phyloP scores from a whole-genome alignment of 805 yeast species.

The Candida insectorum region DNA sequence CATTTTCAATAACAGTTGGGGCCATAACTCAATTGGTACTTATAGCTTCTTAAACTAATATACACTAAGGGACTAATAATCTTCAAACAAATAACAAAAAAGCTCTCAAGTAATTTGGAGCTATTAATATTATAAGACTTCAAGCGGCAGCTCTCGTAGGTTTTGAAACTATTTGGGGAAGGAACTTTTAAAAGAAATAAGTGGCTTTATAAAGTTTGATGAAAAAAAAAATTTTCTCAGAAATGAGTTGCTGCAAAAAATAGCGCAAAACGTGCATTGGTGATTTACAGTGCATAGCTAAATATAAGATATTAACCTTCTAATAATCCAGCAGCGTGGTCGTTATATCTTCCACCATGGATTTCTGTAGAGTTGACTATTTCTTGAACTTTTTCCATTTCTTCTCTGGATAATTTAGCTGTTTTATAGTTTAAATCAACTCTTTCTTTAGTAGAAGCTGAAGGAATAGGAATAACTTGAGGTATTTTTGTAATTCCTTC shows the following conservation, averaged over 20 bases:
- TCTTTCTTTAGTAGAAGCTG: slow-evolving; percentile 59
- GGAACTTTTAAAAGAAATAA: slow-evolving; percentile 2
- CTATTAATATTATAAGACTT: slow-evolving; percentile 20
- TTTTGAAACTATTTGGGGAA: background rate
- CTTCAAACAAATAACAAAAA: slow-evolving; percentile 2
- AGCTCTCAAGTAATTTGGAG: slow-evolving; percentile 36
- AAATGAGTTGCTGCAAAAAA: too few relatives aligned
- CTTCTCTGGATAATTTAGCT: slow-evolving; percentile 50
- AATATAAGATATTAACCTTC: too few relatives aligned
- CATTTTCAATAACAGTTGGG: slow-evolving; percentile 15
- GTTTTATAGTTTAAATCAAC: slow-evolving; percentile 57
- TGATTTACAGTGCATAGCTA: too few relatives aligned
- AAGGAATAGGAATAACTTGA: slow-evolving; percentile 74
- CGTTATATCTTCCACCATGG: slow-evolving; percentile 56
- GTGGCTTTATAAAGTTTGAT: slow-evolving; percentile 1
- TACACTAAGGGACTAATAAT: slow-evolving; percentile 10
- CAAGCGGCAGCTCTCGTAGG: slow-evolving; percentile 46
- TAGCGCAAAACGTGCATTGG: too few relatives aligned
- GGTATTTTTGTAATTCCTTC: slow-evolving; percentile 44
- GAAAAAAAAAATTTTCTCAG: too few relatives aligned
- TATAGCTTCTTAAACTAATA: background rate
- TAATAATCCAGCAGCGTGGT: too few relatives aligned
- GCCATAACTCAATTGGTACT: slow-evolving; percentile 16
- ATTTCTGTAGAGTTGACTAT: slow-evolving; percentile 43
- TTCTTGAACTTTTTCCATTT: slow-evolving; percentile 50